These are phyloP conservation scores for Blastomyces percursus DNA, from an alignment of 2,329 filamentous ascomycete species.

Conservation along the genomic window DNA sequence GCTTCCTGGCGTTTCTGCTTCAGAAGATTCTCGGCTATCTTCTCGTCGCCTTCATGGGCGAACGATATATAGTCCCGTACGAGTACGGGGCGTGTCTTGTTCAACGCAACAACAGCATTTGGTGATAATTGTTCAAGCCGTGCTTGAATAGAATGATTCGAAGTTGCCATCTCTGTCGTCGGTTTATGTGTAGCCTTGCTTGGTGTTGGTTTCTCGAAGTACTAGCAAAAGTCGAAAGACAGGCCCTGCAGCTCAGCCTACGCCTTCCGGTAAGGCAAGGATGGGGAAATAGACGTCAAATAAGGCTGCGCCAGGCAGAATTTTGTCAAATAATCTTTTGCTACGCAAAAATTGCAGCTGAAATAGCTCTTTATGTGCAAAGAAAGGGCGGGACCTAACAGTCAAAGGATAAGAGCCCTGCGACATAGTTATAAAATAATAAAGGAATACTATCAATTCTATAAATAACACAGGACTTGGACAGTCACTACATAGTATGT, in stretches of 20 bases:
- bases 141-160: neutral
- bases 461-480: neutral
- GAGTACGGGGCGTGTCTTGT: constrained; percentile 6
- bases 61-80: constrained; percentile 8
- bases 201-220: neutral
- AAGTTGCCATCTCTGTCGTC: neutral
- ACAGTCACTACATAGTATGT: neutral
- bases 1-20: constrained; percentile 12
- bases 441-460: neutral
- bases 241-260: neutral
- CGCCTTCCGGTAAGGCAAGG: neutral
- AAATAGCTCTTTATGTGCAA: neutral
- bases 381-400: neutral
- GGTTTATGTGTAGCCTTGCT: neutral
- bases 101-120: constrained; percentile 9
- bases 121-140: constrained; percentile 13
- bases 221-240: neutral
- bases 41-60: constrained; percentile 8
- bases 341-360: neutral
- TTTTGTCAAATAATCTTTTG: neutral
- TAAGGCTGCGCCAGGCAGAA: neutral
- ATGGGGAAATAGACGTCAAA: neutral
- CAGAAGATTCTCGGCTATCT: constrained; percentile 10
- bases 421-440: neutral
- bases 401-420: neutral